These are phyloP conservation scores for Penicillium manginii DNA, from an alignment of 495 filamentous ascomycete species.

Conservation along the genomic window DNA sequence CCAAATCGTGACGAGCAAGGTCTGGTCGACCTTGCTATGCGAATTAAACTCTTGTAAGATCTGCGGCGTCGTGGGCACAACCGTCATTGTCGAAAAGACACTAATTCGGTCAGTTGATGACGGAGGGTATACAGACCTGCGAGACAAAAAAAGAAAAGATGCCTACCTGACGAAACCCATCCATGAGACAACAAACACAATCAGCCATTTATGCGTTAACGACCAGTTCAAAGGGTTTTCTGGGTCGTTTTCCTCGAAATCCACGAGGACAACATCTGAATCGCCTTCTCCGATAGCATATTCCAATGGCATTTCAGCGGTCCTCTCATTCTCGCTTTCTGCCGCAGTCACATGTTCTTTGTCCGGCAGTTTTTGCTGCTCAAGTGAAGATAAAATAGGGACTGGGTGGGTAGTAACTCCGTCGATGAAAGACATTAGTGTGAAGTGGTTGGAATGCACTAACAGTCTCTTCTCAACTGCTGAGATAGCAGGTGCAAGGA, in stretches of 20 bases:
- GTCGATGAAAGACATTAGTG: too few relatives aligned
- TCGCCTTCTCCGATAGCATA: too few relatives aligned
- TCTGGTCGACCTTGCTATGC: constrained; percentile 10
- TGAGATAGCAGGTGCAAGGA: too few relatives aligned
- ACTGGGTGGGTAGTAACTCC: background rate
- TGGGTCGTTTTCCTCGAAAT: too few relatives aligned
- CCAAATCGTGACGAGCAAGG: constrained; percentile 15
- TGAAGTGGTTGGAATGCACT: too few relatives aligned
- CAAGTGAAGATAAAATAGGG: constrained; percentile 10
- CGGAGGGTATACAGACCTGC: background rate
- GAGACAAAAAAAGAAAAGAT: constrained; percentile 3
- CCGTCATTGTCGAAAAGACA: constrained; percentile 7
- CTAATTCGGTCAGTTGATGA: too few relatives aligned
- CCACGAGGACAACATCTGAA: too few relatives aligned
- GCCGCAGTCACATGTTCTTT: constrained; percentile 1
- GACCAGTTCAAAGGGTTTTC: constrained; percentile 14
- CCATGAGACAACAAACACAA: constrained; percentile 4
- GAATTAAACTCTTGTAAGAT: constrained; percentile 12
- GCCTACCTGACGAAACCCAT: background rate
- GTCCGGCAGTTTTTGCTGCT: constrained; percentile 2
- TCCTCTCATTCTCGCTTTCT: constrained; percentile 1
- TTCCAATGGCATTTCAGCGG: too few relatives aligned
- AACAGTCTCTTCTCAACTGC: too few relatives aligned
- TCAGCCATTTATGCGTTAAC: constrained; percentile 13
- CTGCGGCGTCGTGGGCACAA: constrained; percentile 8